Evolutionary conservation across 2,329 filamentous ascomycete genomes (phyloP).

Genomic region (Dissoconium aciculare): DNA sequence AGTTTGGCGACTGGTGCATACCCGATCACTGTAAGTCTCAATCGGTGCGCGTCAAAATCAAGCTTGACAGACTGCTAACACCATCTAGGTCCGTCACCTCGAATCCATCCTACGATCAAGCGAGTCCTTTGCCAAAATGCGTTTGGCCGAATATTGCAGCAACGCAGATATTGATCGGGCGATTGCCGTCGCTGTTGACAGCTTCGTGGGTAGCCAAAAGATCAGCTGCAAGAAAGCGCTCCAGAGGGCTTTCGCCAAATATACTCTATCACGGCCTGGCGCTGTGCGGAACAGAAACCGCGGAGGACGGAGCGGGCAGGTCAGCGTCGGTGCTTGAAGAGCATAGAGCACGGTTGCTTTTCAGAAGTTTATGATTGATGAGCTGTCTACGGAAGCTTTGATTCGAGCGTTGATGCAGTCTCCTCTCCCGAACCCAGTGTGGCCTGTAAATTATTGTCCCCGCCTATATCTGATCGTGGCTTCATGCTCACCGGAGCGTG

Average conservation of each 20-base stretch:
- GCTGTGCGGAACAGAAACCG: slow-evolving; percentile 20
- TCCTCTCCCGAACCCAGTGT: background rate
- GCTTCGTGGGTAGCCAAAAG: slow-evolving; percentile 92
- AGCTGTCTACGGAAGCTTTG: background rate
- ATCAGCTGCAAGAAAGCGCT: slow-evolving; percentile 95
- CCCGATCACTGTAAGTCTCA: slow-evolving; percentile 72
- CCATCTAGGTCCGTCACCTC: slow-evolving; percentile 69
- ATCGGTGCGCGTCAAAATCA: background rate
- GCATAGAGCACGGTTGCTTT: background rate
- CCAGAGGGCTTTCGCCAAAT: slow-evolving; percentile 89
- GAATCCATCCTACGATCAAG: slow-evolving; percentile 95
- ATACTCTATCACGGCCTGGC: slow-evolving; percentile 39
- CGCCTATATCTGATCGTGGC: too few species aligned
- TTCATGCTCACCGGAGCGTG: background rate
- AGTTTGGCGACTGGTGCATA: slow-evolving; percentile 88
- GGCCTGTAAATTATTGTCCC: background rate
- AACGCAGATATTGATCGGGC: slow-evolving; percentile 86
- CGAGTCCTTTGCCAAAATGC: slow-evolving; percentile 94
- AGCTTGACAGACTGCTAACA: background rate
- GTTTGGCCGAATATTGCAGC: slow-evolving; percentile 88
- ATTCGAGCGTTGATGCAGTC: background rate
- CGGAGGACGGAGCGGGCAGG: slow-evolving; percentile 7
- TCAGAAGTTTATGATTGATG: background rate
- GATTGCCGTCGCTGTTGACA: slow-evolving; percentile 91
- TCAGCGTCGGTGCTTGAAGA: slow-evolving; percentile 14